Base-by-base conservation (phyloP, 768 basidiomycete genomes). In the Brasilioporus rufonigricans region DNA sequence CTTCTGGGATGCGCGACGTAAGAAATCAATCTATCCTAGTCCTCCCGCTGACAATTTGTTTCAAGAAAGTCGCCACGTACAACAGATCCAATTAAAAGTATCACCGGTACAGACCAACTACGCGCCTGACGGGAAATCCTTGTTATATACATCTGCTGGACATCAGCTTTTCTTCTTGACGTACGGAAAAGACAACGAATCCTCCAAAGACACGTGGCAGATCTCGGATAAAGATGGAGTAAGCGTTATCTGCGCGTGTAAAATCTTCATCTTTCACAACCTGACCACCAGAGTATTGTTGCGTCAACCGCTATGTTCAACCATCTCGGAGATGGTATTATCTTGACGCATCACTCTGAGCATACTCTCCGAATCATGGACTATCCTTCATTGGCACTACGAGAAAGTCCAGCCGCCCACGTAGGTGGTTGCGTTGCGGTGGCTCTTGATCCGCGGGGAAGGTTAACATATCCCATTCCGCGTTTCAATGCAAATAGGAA, bases 1-100 rank as follows among this genome's bases (percentile, higher is more conserved):
- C 2, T 91, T 91, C 63, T 93, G 90, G 89, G 90, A 93, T 66
- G 87, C 88, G 18, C 76, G 90, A 69, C 89, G 90, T 92, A 72
- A 59, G 72, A 47, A 3, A 11, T 21, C 2, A 4, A 40, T 10
- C 18, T 9, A 33, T 16, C 7, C 36, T 26, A 12, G 18, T 31
- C 32, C 11, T 44, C 19, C 19, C 26, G 16, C 58, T 62, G 47
- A 70, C 39, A 21, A 48, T 44, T 27, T 33, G 6, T 33, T 49
- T 55, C 39, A 69, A 91, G 89, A 90, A 80, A 87, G 82, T 67
- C 83, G 87, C 49, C 75, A 81, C 58, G 76, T 77, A 5, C 89
- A 91, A 66, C 82, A 82, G 64, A 73, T 79, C 47, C 65, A 74
- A 5, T 67, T 84, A 24, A 89, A 86, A 64, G 73, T 77, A 4